Percentiles rank a stretch among this genome's conserved stretches.
These are phyloP conservation scores for Suillus lakei DNA, from an alignment of 768 basidiomycete species.

Conservation along the genomic window DNA sequence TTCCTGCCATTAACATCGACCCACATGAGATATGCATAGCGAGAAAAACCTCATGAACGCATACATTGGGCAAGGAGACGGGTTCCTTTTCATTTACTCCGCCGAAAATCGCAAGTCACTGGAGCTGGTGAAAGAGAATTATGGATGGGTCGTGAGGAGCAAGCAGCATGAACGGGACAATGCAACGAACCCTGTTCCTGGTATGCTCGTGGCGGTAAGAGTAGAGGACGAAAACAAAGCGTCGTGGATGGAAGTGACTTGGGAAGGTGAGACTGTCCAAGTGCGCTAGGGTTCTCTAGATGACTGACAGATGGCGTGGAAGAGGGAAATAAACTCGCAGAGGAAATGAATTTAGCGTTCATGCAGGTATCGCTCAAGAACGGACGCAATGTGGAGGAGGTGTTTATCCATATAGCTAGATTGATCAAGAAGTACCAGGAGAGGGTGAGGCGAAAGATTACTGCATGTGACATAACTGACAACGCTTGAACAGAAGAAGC, in stretches of 20 bases:
- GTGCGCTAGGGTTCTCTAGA: not conserved
- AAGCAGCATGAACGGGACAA: conserved; percentile 4
- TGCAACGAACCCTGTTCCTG: conserved; percentile 4
- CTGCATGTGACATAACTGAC: not conserved
- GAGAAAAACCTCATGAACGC: not conserved
- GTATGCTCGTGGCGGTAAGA: conserved; percentile 1
- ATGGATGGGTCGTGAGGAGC: not conserved
- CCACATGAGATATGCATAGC: not conserved
- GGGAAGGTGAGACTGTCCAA: not conserved
- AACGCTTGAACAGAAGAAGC: not conserved
- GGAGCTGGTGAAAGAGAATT: conserved; percentile 5
- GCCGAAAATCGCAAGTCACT: conserved; percentile 5
- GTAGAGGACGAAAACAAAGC: not conserved
- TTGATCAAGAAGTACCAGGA: conserved; percentile 4
- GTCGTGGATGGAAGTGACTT: conserved; percentile 5
- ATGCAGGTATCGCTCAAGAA: conserved; percentile 9
- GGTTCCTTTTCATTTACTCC: conserved; percentile 4
- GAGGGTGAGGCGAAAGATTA: not conserved
- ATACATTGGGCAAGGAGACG: not conserved
- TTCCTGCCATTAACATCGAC: not conserved
- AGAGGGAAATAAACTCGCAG: conserved; percentile 1
- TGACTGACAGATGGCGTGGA: not conserved
- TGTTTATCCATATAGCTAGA: conserved; percentile 2
- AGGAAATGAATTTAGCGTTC: conserved; percentile 1
- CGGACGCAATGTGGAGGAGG: conserved; percentile 1